Evolutionary conservation across 1,139 yeast genomes (phyloP).

Genomic region (Yamadazyma sp.): DNA sequence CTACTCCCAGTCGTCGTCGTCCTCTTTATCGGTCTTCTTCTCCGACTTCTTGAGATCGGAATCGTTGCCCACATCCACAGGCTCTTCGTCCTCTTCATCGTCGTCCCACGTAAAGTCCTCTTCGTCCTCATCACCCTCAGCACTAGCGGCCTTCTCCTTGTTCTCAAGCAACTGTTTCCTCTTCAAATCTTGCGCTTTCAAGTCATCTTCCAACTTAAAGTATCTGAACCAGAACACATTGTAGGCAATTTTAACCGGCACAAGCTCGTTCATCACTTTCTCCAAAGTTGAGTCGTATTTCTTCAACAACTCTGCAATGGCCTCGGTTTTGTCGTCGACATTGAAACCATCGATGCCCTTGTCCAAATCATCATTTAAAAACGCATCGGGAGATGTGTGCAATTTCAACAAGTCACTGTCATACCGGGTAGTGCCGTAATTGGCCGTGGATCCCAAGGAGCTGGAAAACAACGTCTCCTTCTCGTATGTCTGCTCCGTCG

Average conservation of each 20-base stretch:
- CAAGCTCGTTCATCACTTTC: conserved; percentile 60
- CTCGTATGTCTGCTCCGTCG: conserved; percentile 15
- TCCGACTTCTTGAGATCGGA: conserved; percentile 19
- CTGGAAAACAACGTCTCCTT: conserved; percentile 25
- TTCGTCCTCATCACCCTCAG: conserved; percentile 43
- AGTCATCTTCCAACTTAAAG: conserved; percentile 53
- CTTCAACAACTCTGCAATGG: conserved; percentile 49
- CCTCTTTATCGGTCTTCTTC: conserved; percentile 26
- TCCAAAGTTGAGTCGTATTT: conserved; percentile 53
- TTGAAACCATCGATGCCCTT: conserved; percentile 30
- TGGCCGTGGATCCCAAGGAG: conserved; percentile 23
- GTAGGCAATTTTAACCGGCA: conserved; percentile 62
- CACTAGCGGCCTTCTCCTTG: conserved; percentile 30
- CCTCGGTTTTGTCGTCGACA: conserved; percentile 51
- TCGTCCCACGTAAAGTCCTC: conserved; percentile 61
- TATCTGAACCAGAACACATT: conserved; percentile 76
- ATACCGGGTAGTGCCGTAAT: conserved; percentile 42
- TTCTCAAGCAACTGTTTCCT: conserved; percentile 60
- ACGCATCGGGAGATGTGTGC: conserved; percentile 30
- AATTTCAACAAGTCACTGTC: conserved; percentile 42
- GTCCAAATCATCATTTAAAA: conserved; percentile 19
- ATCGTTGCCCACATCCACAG: conserved; percentile 26
- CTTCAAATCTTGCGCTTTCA: conserved; percentile 63
- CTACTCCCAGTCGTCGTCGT: conserved; percentile 58
- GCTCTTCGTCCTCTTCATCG: conserved; percentile 54